These are phyloP conservation scores for Sordariomycetes sp. DNA, from an alignment of 2,329 filamentous ascomycete genomes.

Conservation along the genomic window DNA sequence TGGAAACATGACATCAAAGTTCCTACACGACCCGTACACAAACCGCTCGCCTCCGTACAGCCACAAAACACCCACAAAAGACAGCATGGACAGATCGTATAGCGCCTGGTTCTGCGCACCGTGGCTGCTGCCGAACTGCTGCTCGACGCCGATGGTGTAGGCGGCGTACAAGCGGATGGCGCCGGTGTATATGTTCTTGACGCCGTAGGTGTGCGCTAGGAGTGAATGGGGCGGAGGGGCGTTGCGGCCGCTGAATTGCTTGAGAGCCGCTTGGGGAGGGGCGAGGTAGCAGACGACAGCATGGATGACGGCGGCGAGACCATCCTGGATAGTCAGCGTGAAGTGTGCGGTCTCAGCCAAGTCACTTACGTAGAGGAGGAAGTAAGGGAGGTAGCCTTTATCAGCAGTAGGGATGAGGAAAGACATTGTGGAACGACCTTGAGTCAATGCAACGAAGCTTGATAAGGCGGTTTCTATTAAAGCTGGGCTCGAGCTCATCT, in stretches of 20 bases:
- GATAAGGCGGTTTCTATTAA: no score
- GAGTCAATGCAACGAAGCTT: no score
- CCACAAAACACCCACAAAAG: constrained; percentile 18
- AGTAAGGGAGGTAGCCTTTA: constrained; percentile 18
- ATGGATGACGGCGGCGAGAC: constrained; percentile 13
- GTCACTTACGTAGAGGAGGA: constrained; percentile 15
- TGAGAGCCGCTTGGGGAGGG: constrained; percentile 9
- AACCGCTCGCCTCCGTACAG: neutral
- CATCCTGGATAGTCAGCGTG: constrained; percentile 8
- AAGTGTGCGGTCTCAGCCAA: neutral
- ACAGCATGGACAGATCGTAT: constrained; percentile 19
- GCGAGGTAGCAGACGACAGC: constrained; percentile 16
- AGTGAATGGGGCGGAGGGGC: constrained; percentile 15
- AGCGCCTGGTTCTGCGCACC: no score
- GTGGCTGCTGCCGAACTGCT: no score
- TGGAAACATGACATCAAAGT: neutral
- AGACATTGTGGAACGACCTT: no score
- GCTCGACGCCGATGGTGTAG: constrained; percentile 19
- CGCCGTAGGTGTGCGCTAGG: constrained; percentile 22
- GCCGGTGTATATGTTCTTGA: constrained; percentile 24
- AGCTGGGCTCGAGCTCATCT: no score
- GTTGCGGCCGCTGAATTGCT: constrained; percentile 17
- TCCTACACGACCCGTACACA: constrained; percentile 1
- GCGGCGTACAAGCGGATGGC: constrained; percentile 23
- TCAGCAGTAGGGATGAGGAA: no score